These are phyloP conservation scores for Daldinia sp. DNA, from an alignment of 2,329 filamentous ascomycete genomes.

Conservation along the genomic window DNA sequence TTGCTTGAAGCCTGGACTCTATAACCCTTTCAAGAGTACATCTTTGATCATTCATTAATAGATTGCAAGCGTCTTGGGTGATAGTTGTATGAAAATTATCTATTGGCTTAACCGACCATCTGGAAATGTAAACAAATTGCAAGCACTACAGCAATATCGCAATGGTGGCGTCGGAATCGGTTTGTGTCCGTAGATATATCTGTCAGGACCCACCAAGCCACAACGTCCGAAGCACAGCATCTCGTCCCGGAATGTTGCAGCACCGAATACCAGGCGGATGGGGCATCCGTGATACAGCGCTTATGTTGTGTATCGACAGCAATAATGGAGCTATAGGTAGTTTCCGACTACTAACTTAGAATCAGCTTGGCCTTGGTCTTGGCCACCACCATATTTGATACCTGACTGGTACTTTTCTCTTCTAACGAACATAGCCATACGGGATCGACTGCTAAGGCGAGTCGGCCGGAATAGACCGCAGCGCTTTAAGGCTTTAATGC, in stretches of 20 bases:
- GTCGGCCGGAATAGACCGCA: constrained; percentile 8
- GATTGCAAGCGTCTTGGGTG: too few relatives aligned
- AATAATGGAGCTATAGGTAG: constrained; percentile 17
- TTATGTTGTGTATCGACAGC: constrained; percentile 28
- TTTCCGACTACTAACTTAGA: constrained; percentile 8
- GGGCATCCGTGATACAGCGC: constrained; percentile 31
- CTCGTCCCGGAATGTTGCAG: constrained; percentile 34
- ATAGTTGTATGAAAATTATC: too few relatives aligned
- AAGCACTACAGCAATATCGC: constrained; percentile 16
- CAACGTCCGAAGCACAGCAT: constrained; percentile 30
- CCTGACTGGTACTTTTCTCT: neutral
- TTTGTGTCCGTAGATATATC: constrained; percentile 31
- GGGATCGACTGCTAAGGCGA: neutral
- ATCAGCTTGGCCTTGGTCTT: neutral
- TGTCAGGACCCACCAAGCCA: constrained; percentile 31
- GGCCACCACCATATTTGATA: too few relatives aligned
- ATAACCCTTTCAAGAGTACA: neutral
- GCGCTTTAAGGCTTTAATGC: constrained; percentile 6
- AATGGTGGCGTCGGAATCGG: constrained; percentile 28
- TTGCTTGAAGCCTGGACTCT: neutral
- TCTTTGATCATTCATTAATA: neutral
- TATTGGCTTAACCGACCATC: constrained; percentile 1
- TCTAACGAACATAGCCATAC: neutral
- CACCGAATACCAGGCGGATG: constrained; percentile 35
- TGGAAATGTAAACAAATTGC: neutral